phyloP scores from a whole-genome alignment of 768 basidiomycete genomes.

The Phallus indusiatus region DNA sequence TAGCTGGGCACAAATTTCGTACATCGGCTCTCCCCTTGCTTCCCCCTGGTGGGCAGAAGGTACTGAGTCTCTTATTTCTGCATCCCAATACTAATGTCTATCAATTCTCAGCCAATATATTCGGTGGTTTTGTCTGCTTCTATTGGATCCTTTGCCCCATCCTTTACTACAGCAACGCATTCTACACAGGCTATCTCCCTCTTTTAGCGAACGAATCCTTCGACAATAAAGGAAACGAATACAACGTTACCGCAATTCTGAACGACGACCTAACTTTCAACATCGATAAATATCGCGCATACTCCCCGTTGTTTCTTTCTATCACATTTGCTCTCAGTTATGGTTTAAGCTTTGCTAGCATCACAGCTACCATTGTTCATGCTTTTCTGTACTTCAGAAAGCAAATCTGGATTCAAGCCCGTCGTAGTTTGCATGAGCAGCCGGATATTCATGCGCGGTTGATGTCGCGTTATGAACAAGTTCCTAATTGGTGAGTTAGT shows the following conservation, averaged over 20 bases:
- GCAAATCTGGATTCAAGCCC: conserved; percentile 67
- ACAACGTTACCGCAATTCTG: conserved; percentile 51
- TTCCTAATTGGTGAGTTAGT: conserved; percentile 40
- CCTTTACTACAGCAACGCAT: conserved; percentile 28
- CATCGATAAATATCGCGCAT: conserved; percentile 53
- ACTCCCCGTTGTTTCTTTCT: conserved; percentile 74
- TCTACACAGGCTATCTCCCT: conserved; percentile 27
- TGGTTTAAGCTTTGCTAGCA: conserved; percentile 64
- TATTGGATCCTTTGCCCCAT: conserved; percentile 73
- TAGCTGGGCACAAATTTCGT: conserved; percentile 38
- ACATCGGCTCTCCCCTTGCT: conserved; percentile 61
- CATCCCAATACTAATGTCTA: neutral
- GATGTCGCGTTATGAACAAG: conserved; percentile 69
- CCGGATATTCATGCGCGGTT: conserved; percentile 78
- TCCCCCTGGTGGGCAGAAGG: conserved; percentile 45
- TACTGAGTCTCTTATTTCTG: neutral
- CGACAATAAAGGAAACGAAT: conserved; percentile 66
- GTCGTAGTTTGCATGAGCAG: conserved; percentile 57
- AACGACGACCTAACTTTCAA: conserved; percentile 54
- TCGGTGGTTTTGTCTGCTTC: conserved; percentile 50
- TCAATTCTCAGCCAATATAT: conserved; percentile 48
- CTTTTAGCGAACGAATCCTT: conserved; percentile 56
- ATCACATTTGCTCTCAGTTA: conserved; percentile 59
- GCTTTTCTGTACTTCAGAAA: conserved; percentile 79
- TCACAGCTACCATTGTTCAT: conserved; percentile 69